Evolutionary conservation across 2,329 filamentous ascomycete genomes (phyloP).

Genomic region (Chrysoporthe deuterocubensis): DNA sequence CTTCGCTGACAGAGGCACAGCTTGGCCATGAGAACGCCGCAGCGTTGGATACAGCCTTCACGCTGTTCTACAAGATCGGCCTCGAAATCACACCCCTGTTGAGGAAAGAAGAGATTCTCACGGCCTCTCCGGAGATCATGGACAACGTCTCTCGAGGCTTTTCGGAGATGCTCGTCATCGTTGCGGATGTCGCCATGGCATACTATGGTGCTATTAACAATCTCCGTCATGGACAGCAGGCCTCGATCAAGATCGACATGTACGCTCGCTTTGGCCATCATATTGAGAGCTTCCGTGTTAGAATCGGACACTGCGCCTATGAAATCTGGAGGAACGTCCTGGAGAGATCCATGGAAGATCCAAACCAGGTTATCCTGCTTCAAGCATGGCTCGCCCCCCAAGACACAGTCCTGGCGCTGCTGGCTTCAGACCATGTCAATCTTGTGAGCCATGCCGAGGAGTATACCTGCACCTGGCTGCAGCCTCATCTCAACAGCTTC

Average conservation of each 20-base stretch:
- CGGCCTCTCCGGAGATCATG: slow-evolving; percentile 6
- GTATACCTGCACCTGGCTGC: slow-evolving; percentile 11
- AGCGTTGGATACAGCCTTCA: slow-evolving; percentile 10
- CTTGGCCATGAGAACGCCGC: slow-evolving; percentile 11
- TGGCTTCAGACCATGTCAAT: slow-evolving; percentile 7
- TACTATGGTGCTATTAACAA: slow-evolving; percentile 2
- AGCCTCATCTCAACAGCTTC: slow-evolving; percentile 12
- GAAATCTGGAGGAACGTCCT: slow-evolving; percentile 3
- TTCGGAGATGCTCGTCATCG: slow-evolving; percentile 5
- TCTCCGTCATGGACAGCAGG: background rate
- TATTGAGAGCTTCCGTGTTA: background rate
- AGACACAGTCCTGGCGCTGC: slow-evolving; percentile 4
- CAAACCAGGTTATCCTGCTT: background rate
- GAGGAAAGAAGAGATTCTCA: background rate
- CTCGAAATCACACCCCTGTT: background rate
- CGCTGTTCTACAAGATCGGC: slow-evolving; percentile 9
- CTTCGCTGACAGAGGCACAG: background rate
- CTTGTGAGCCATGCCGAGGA: slow-evolving; percentile 11
- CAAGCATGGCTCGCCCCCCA: slow-evolving; percentile 9
- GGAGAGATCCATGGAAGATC: background rate
- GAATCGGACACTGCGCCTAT: background rate
- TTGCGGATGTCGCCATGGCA: slow-evolving; percentile 9
- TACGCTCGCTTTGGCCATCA: slow-evolving; percentile 10
- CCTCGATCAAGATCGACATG: slow-evolving; percentile 7
- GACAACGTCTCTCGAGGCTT: background rate